Conservation (phyloP, 306 rosid genomes). For the Heteromeles arbutifolia region DNA sequence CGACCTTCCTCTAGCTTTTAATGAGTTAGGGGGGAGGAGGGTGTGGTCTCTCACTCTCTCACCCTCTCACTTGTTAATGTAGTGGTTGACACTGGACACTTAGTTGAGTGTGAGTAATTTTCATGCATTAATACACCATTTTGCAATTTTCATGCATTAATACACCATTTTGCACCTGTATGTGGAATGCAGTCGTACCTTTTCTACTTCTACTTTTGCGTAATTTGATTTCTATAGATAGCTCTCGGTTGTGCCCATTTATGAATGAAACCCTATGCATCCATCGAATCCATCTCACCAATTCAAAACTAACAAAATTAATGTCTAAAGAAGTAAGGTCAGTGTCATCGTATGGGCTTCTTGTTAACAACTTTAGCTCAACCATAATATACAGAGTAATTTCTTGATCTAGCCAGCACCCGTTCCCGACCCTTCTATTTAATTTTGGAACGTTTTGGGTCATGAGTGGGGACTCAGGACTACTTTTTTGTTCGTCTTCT, state of each 20-base stretch:
- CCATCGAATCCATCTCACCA: not conserved
- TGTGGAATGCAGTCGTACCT: not conserved
- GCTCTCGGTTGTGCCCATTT: not conserved
- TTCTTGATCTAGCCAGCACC: not conserved
- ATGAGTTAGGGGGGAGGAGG: too few species aligned
- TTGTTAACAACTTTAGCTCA: not conserved
- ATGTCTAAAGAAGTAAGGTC: not conserved
- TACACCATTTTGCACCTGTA: not conserved
- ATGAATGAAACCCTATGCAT: not conserved
- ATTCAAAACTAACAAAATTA: not conserved
- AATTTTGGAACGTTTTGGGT: not conserved
- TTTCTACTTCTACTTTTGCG: not conserved
- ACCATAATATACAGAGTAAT: not conserved
- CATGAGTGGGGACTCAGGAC: not conserved
- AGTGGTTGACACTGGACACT: not conserved
- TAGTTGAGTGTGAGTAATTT: not conserved
- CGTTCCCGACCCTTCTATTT: not conserved
- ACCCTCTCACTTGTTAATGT: not conserved
- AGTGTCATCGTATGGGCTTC: not conserved
- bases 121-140: too few species aligned
- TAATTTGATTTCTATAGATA: not conserved
- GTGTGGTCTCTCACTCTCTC: not conserved
- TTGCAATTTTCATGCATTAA: not conserved
- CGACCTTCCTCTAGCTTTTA: not conserved
- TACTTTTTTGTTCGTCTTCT: too few species aligned